Evolutionary conservation across 1,284 basidiomycete species (phyloP), one percentile per base, ranked within the genome.

Genomic region (Ceratobasidium sp.): DNA sequence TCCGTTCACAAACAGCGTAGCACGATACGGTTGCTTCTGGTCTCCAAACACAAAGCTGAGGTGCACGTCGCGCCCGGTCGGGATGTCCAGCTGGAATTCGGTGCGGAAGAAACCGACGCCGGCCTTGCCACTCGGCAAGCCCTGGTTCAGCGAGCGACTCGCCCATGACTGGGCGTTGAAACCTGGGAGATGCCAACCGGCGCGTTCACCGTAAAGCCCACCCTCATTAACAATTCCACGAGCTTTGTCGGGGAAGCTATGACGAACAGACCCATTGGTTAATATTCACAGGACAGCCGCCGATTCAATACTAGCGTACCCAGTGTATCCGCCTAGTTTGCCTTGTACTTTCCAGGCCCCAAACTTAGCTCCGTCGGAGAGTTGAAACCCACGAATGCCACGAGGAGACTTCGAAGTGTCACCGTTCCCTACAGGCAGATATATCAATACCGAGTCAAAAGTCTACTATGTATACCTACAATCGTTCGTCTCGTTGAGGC

Each of bases 81-180:
- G 87, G 44, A 93, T 83, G 44, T 85, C 78, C 50, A 94, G 81
- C 16, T 86, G 81, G 78, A 94, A 90, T 0, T 87, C 89, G 6
- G 91, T 89, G n/a, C 91, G 85, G 81, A 93, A 94, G 83, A 94
- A 94, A 0, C 90, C 91, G 16, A 93, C 86, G 3, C 92, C 91
- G 0, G 91, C 86, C 16, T 78, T 76, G 6, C 81, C 82, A 44
- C 81, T 79, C 0, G 89, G 89, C 5, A 93, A 83, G 5, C 90
- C 91, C 26, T 82, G 78, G 1, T 85, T 82, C 9, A 91, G 81
- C 18, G 86, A 82, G 59, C 89, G 85, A 13, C 77, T 73, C 5
- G 78, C 78, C 92, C 92, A 94, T 7, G 79, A 79, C 1, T 86
- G 85, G 2, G 86, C 87, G 72, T 91, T 83, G 79, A 89, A 93